phyloP scores from a whole-genome alignment of 257 asterid genomes.

The Solanum dulcamara region DNA sequence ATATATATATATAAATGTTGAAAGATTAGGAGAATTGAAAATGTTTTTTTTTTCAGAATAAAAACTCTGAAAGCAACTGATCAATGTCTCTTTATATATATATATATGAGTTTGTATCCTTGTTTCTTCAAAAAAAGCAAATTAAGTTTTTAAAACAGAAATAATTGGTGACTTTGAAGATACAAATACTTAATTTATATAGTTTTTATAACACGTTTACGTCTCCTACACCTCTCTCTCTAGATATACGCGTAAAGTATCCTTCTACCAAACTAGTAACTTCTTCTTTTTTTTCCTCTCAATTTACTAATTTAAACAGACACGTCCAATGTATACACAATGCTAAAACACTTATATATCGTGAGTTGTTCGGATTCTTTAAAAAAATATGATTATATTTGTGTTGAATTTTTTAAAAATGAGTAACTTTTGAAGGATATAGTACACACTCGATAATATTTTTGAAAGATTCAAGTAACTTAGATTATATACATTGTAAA shows the following conservation, averaged over 20 bases:
- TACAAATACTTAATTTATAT: background rate
- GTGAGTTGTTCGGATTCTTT: too few relatives aligned
- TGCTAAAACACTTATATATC: too few relatives aligned
- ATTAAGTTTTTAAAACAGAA: background rate
- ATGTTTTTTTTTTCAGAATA: background rate
- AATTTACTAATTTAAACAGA: background rate
- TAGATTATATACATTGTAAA: too few relatives aligned
- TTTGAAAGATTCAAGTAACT: too few relatives aligned
- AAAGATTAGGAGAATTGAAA: background rate
- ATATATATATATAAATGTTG: slow-evolving; percentile 1
- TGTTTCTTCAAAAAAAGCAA: background rate
- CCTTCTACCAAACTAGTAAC: background rate
- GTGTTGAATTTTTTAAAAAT: too few relatives aligned
- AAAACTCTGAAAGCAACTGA: background rate
- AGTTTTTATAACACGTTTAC: slow-evolving; percentile 3
- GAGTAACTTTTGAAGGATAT: too few relatives aligned
- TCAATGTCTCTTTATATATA: background rate
- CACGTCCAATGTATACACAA: background rate
- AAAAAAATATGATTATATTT: too few relatives aligned
- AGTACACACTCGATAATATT: too few relatives aligned
- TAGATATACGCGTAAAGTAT: slow-evolving; percentile 6
- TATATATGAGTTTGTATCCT: slow-evolving; percentile 2
- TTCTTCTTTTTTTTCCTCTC: too few relatives aligned
- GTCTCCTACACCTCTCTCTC: slow-evolving; percentile 20
- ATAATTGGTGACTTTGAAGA: background rate